Base-by-base conservation (phyloP, 2,329 filamentous ascomycete genomes). In the Trichoderma polysporum region DNA sequence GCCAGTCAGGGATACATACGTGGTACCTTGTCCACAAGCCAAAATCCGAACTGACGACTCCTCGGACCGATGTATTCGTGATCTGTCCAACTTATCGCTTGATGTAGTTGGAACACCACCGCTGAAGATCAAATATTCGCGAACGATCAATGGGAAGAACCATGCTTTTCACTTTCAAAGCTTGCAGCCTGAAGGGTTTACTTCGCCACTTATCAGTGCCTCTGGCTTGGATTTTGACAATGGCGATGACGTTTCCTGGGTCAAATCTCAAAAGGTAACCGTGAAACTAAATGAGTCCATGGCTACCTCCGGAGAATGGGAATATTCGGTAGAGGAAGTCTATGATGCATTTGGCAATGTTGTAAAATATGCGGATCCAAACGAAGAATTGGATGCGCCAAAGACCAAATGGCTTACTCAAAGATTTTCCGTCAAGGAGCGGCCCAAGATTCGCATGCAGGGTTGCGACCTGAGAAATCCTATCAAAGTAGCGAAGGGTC, bases 281-380 rank as follows among this genome's bases (percentile, higher is more conserved):
- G 92, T 99, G 22, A 89, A 92, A 4, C 81, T 99, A 66, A 98
- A 97, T 74, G 96, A 99, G 78, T 94, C 94, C 5, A 88, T 99
- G 80, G 88, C 87, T 57, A 84, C 85, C 7, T 86, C 90, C 60
- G 95, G 94, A 17, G 85, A 88, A 61, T 98, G 94, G 94, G 85
- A 91, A 68, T 99, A 98, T 76, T 90, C 91, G 1, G 89, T 99
- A 62, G 92, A 97, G 71, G 92, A 97, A 77, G 92, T 99, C 9
- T 88, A 92, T 68, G 95, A 99, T 80, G 94, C 89, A 2, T 91
- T 94, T 71, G 94, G 94, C 54, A 99, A 99, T 73, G 81, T 90
- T 41, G 89, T 94, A 68, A 91, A 89, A 70, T 99, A 97, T 75
- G 81, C 85, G 3, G 80, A 83, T 4, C 78, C 84, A 3, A 82